phyloP scores from a whole-genome alignment of 1,284 basidiomycete genomes.

The Entoloma clypeatum region DNA sequence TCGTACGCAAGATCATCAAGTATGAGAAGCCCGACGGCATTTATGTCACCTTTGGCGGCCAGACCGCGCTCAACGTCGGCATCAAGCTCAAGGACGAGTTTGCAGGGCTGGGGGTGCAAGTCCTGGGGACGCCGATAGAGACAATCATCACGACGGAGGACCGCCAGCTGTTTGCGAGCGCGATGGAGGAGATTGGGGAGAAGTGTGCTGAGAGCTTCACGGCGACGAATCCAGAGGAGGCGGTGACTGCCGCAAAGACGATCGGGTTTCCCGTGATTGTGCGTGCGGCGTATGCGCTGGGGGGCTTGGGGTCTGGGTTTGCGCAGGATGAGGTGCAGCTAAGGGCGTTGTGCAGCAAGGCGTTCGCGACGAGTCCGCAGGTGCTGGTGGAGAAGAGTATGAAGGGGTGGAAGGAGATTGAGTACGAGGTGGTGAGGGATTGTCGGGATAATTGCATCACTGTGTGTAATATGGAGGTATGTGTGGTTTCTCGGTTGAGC shows the following conservation, averaged over 20 bases:
- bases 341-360: conserved; percentile 84
- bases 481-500: conserved; percentile 23
- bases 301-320: conserved; percentile 93
- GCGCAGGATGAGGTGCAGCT: conserved; percentile 89
- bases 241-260: conserved; percentile 73
- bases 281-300: conserved; percentile 94
- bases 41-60: conserved; percentile 97
- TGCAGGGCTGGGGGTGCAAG: conserved; percentile 80
- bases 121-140: conserved; percentile 95
- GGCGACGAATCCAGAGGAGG: conserved; percentile 84
- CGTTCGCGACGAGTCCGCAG: conserved; percentile 96
- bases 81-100: conserved; percentile 98
- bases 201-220: conserved; percentile 88
- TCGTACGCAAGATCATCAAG: conserved; percentile 96
- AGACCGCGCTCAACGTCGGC: conserved; percentile 96
- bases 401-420: conserved; percentile 99
- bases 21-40: conserved; percentile 99
- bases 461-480: conserved; percentile 99
- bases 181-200: conserved; percentile 97
- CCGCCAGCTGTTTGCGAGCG: conserved; percentile 87
- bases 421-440: conserved; percentile 99
- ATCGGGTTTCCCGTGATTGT: conserved; percentile 99
- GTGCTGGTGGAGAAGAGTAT: conserved; percentile 98
- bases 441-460: conserved; percentile 98
- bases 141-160: conserved; percentile 99